phyloP scores from a whole-genome alignment of 345 rosid species.

The Eucalyptus curtisii region DNA sequence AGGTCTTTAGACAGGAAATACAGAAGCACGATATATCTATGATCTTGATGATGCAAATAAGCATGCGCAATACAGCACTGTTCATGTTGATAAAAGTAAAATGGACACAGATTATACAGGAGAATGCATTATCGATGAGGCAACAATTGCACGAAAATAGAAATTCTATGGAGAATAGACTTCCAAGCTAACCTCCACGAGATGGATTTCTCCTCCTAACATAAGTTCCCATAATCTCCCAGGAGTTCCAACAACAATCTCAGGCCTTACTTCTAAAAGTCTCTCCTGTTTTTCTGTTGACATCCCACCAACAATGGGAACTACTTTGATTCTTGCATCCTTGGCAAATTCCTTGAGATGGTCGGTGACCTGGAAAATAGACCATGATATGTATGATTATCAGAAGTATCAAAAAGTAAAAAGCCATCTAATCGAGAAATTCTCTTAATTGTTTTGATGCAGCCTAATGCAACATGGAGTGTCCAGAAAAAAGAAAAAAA shows the following conservation, averaged over 20 bases:
- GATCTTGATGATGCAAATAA: background rate
- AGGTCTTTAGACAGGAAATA: background rate
- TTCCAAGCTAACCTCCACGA: slow-evolving; percentile 53
- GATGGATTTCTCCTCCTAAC: slow-evolving; percentile 87
- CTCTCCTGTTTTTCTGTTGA: slow-evolving; percentile 86
- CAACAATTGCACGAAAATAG: background rate
- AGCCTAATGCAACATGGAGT: background rate
- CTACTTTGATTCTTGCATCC: slow-evolving; percentile 46
- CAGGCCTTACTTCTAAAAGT: slow-evolving; percentile 73
- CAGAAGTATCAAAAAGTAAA: background rate
- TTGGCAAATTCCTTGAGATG: slow-evolving; percentile 69
- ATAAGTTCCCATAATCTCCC: slow-evolving; percentile 98
- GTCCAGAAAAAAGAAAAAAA: background rate
- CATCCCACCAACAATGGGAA: slow-evolving; percentile 93
- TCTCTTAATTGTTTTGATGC: background rate
- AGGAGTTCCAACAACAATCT: slow-evolving; percentile 85
- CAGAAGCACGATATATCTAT: background rate
- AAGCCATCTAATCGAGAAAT: background rate
- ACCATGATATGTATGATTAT: background rate
- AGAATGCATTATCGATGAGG: background rate
- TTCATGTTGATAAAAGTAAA: background rate
- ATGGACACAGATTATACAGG: background rate
- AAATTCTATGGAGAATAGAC: background rate
- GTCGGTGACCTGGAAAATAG: slow-evolving; percentile 45
- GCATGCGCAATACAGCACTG: background rate